phyloP scores from a whole-genome alignment of 2,329 filamentous ascomycete genomes.

The Magnaporthales sp. region DNA sequence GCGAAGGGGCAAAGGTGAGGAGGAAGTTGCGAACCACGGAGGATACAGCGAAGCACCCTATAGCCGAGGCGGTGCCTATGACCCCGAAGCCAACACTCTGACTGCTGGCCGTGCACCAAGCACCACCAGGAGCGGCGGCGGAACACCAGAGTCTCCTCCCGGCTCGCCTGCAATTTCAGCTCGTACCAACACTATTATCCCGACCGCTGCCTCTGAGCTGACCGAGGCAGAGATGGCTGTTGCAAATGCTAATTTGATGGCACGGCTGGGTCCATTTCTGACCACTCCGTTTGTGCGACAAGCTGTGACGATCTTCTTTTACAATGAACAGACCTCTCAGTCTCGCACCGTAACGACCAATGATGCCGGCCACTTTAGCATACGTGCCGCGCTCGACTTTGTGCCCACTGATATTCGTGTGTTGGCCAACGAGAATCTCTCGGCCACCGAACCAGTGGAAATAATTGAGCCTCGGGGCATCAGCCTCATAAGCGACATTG shows the following conservation, averaged over 20 bases:
- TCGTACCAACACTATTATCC: constrained; percentile 24
- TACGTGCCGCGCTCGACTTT: constrained; percentile 77
- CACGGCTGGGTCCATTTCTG: constrained; percentile 80
- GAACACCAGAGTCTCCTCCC: constrained; percentile 28
- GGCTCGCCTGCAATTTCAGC: constrained; percentile 32
- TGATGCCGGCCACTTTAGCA: constrained; percentile 77
- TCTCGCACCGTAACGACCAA: constrained; percentile 81
- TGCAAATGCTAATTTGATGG: constrained; percentile 83
- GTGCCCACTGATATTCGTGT: constrained; percentile 84
- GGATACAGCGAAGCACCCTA: constrained; percentile 61
- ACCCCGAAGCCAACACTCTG: constrained; percentile 16
- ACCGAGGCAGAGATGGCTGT: constrained; percentile 65
- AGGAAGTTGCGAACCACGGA: constrained; percentile 60
- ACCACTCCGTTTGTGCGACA: constrained; percentile 69
- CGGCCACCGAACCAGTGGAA: constrained; percentile 67
- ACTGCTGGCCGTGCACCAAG: constrained; percentile 12
- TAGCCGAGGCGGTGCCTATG: neutral
- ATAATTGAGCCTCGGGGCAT: constrained; percentile 73
- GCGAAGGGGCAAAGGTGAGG: constrained; percentile 60
- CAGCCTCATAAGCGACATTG: constrained; percentile 93
- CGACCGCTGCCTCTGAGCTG: constrained; percentile 41
- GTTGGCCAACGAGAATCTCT: constrained; percentile 76
- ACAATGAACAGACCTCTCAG: constrained; percentile 73
- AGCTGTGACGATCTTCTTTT: constrained; percentile 90
- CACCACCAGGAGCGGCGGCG: constrained; percentile 16